Evolutionary conservation across 1,139 yeast species (phyloP), one percentile per base, ranked within the genome.

Genomic region (Lizanozyma gosingica): DNA sequence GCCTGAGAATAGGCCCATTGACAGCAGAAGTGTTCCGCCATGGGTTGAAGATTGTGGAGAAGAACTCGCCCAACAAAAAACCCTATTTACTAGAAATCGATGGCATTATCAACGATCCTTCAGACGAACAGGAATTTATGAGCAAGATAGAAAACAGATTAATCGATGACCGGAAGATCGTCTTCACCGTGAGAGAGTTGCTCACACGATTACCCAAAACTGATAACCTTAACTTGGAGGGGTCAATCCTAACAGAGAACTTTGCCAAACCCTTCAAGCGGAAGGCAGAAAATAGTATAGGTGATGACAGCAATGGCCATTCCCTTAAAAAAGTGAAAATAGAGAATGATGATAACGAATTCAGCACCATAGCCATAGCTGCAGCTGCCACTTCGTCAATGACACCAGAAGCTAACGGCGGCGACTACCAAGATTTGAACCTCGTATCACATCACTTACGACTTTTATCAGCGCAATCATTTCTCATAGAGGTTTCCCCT

Each of bases 1-100:
- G 71, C 35, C 79, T 83, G 38, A 71, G 90, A 44, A 62, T 88
- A 37, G 98, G 98, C 4, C 60, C 71, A 11, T 60, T 83, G 2
- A 70, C 94, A 0, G 73, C 94, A 0, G 63, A 69, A 39, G 71
- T 94, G 4, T 92, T 83, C 55, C 68, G 72, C 40, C 61, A 71
- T 6, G 78, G 82, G 4, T 68, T 92, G 45, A 54, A 62, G 36
- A 55, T 73, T 35, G 66, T 84, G 29, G 96, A 88, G 56, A 69
- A 67, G 42, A 62, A 65, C 38, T 67, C 82, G 4, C 77, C 81
- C 9, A 65, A 59, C 22, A 54, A 59, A 35, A 50, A 48, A 33
- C 67, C 62, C 39, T 59, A 56, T 22, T 57, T 65, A 37, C 49
- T 60, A 32, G 45, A 55, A 17, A 60, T 70, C 17, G 53, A 65